phyloP scores from a whole-genome alignment of 2,329 filamentous ascomycete genomes.

The Cordyceps javanica region DNA sequence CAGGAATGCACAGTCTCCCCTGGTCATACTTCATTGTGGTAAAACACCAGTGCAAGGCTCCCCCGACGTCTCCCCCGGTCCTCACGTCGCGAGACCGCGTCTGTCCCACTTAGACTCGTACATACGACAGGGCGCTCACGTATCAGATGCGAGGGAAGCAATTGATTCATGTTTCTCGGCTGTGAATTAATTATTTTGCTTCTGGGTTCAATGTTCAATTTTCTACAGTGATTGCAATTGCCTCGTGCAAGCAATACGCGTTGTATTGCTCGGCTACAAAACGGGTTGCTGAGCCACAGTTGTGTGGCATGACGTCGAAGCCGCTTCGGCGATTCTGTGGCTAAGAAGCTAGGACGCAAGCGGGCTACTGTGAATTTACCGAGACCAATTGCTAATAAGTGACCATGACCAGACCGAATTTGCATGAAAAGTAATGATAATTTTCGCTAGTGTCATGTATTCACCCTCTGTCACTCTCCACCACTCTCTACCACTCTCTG shows the following conservation, averaged over 20 bases:
- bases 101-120: constrained; percentile 3
- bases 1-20: background rate
- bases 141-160: background rate
- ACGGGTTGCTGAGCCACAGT: background rate
- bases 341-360: background rate
- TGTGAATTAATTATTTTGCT: background rate
- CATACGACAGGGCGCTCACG: background rate
- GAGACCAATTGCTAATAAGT: no score
- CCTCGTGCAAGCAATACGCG: background rate
- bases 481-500: no score
- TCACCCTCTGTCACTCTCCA: no score
- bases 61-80: background rate
- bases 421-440: no score
- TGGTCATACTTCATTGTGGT: background rate
- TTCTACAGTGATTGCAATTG: background rate
- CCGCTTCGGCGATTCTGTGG: background rate
- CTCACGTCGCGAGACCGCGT: constrained; percentile 4
- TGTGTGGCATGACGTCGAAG: constrained; percentile 7
- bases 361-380: background rate
- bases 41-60: background rate
- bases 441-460: no score
- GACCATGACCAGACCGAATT: no score
- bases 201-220: background rate
- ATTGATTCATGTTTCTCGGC: background rate
- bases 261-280: background rate